Conservation (phyloP, 1,139 yeast genomes). For the Blastobotrys indianensis region DNA sequence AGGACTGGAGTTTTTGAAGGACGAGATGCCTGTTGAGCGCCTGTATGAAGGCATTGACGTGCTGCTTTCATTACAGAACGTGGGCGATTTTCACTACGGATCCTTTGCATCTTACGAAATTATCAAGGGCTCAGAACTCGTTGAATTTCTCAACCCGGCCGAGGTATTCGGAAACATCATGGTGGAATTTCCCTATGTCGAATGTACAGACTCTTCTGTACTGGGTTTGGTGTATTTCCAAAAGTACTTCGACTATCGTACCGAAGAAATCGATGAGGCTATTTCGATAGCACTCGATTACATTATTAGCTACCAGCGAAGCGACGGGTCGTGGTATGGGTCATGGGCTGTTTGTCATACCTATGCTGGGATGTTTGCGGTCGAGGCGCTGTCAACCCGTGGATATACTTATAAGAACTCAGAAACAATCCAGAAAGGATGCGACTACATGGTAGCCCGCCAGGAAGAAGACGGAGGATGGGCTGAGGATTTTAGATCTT, state of each 20-base stretch:
- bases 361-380: conserved; percentile 96
- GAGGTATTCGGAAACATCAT: conserved; percentile 96
- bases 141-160: conserved; percentile 85
- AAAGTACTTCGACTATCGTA: conserved; percentile 54
- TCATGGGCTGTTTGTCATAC: conserved; percentile 98
- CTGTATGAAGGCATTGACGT: conserved; percentile 69
- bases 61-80: conserved; percentile 62
- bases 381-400: conserved; percentile 78
- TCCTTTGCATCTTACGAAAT: conserved; percentile 90
- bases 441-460: conserved; percentile 72
- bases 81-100: conserved; percentile 76
- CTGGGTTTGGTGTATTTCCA: conserved; percentile 80
- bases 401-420: conserved; percentile 60
- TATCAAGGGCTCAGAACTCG: conserved; percentile 71
- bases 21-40: conserved; percentile 47
- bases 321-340: conserved; percentile 97
- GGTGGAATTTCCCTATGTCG: conserved; percentile 98
- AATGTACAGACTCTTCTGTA: conserved; percentile 93
- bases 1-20: conserved; percentile 38
- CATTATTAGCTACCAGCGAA: conserved; percentile 58
- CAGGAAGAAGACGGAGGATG: conserved; percentile 93
- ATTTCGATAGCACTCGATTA: conserved; percentile 69
- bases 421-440: conserved; percentile 60
- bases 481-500: conserved; percentile 67
- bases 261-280: conserved; percentile 57